Conservation (phyloP, 1,284 basidiomycete genomes). For the Boletus mariae region DNA sequence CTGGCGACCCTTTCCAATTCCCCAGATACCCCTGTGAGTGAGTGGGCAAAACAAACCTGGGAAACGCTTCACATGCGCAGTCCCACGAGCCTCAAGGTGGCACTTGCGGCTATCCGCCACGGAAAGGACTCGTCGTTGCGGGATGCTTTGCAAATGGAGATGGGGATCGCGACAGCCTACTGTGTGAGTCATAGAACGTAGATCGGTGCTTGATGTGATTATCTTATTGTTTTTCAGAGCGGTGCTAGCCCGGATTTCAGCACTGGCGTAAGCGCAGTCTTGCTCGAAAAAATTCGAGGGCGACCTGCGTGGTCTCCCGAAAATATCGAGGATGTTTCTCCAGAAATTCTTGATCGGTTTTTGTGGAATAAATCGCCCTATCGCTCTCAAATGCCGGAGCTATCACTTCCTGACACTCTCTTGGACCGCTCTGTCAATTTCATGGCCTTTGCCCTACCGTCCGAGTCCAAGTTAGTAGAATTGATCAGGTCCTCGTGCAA, state of each 20-base stretch:
- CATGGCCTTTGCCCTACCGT: constrained; percentile 62
- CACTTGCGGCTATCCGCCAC: constrained; percentile 71
- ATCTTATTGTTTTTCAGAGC: constrained; percentile 41
- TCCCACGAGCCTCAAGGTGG: constrained; percentile 88
- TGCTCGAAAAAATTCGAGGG: constrained; percentile 56
- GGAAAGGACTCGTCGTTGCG: constrained; percentile 63
- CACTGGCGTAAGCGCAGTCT: constrained; percentile 73
- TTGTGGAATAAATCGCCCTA: constrained; percentile 52
- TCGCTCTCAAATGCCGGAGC: constrained; percentile 44
- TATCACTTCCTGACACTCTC: constrained; percentile 43
- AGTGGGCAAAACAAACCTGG: constrained; percentile 76
- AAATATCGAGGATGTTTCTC: constrained; percentile 53
- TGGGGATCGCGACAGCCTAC: constrained; percentile 75
- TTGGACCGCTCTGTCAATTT: constrained; percentile 33
- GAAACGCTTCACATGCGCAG: constrained; percentile 66
- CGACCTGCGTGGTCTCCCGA: constrained; percentile 68
- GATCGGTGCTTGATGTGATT: constrained; percentile 11
- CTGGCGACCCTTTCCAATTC: constrained; percentile 47
- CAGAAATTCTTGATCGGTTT: constrained; percentile 56
- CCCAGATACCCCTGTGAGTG: constrained; percentile 45
- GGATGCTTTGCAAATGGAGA: constrained; percentile 77
- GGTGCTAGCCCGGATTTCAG: constrained; percentile 79
- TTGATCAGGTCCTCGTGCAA: constrained; percentile 58
- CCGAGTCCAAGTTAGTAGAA: constrained; percentile 60
- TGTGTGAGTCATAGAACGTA: constrained; percentile 53